Base-by-base conservation (phyloP, 2,329 filamentous ascomycete genomes). In the Alternaria arborescens region DNA sequence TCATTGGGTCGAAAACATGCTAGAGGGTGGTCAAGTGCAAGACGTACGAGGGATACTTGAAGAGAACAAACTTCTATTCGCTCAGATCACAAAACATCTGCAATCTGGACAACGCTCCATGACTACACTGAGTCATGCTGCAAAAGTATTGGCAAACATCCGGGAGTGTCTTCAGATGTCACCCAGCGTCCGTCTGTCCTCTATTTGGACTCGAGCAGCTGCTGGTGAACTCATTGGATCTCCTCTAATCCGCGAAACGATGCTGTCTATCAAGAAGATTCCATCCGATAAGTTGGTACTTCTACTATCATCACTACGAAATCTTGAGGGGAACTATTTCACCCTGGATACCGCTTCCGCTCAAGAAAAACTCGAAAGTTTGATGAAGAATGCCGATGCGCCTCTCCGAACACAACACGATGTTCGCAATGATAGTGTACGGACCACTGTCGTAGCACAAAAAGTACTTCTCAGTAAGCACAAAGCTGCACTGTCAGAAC, bases 391-490 rank as follows among this genome's bases (percentile, higher is more conserved):
- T 3, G 70, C 72, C 40, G 63, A 60, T 52, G 61, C 69, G 40
- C 72, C 78, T 83, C 83, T 96, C 30, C 88, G 89, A 63, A 96
- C 89, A 79, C 90, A 89, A 74, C 91, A 95, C 76, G 89, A 89
- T 68, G 85, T 90, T 11, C 89, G 90, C 42, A 83, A 86, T 78
- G 89, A 88, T 65, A 88, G 90, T 43, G 79, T 92, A 41, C 85
- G 92, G 44, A 92, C 91, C 1, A 94, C 92, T 0, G 87, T 94
- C 32, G 88, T 94, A 52, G 91, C 91, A 16, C 91, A 94, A 72
- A 91, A 91, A 73, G 91, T 95, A 18, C 89, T 93, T 71, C 83
- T 95, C 41, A 92, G 90, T 78, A 90, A 88, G 64, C 89, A 93
- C 74, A 89, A 89, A 66, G 88, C 91, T 1, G 83, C 86, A 4